phyloP scores from a whole-genome alignment of 768 basidiomycete species.

The Mycena rosella region DNA sequence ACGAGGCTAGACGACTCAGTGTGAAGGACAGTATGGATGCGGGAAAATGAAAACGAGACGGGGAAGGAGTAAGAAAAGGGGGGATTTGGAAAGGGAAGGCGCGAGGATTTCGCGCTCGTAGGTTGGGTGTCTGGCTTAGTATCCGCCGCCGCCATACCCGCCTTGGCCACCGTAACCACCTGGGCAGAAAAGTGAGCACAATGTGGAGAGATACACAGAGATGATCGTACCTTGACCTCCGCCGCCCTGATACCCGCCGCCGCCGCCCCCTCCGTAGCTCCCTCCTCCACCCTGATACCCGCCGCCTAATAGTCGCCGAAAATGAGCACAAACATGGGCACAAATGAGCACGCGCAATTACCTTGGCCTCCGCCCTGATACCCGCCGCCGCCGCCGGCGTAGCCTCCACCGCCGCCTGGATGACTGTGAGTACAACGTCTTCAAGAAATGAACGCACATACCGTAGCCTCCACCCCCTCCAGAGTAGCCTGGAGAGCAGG shows the following conservation, averaged over 20 bases:
- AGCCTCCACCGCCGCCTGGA: slow-evolving; percentile 29
- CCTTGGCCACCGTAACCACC: not conserved
- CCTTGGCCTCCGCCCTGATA: slow-evolving; percentile 46
- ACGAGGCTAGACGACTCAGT: slow-evolving; percentile 53
- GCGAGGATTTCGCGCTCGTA: too few relatives aligned
- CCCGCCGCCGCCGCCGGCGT: slow-evolving; percentile 47
- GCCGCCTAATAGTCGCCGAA: too few relatives aligned
- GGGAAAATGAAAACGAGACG: slow-evolving; percentile 42
- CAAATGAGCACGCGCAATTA: slow-evolving; percentile 18
- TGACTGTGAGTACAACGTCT: too few relatives aligned
- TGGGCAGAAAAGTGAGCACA: too few relatives aligned
- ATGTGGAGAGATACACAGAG: too few relatives aligned
- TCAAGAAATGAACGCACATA: too few relatives aligned
- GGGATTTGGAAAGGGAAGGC: not conserved
- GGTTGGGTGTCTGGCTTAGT: too few relatives aligned
- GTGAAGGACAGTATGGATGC: slow-evolving; percentile 53
- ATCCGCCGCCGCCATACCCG: not conserved
- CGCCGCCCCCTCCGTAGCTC: too few relatives aligned
- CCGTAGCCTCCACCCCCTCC: slow-evolving; percentile 42
- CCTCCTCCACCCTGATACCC: not conserved
- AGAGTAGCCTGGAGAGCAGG: not conserved
- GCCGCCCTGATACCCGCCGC: not conserved
- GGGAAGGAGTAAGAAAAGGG: slow-evolving; percentile 6
- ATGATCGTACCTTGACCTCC: not conserved
- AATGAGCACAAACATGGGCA: not conserved